Conservation (phyloP, 139 green algal species). For the Spirogloea muscicola region DNA sequence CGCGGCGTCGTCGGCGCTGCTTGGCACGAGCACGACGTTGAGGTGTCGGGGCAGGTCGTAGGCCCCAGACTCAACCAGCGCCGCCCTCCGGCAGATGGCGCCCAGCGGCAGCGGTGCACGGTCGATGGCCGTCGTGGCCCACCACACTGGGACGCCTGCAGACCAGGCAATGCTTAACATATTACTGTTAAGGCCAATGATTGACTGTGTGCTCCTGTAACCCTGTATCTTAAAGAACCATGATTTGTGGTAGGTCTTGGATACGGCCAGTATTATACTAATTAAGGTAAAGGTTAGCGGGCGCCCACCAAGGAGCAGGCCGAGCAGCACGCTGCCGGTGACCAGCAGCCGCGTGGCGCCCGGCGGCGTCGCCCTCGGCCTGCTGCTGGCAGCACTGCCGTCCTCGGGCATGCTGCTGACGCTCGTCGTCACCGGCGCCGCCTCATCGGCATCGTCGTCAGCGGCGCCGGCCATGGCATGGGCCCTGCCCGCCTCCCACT, state of each 20-base stretch:
- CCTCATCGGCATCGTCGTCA: too few species aligned
- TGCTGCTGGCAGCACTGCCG: too few species aligned
- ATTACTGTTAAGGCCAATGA: neutral
- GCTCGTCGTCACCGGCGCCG: too few species aligned
- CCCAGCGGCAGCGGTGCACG: neutral
- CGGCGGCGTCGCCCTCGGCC: too few species aligned
- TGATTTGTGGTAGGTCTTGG: neutral
- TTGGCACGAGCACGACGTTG: neutral
- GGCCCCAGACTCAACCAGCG: neutral
- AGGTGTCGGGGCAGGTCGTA: neutral
- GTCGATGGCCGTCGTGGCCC: slow-evolving; percentile 3
- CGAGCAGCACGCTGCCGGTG: neutral
- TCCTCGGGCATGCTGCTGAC: too few species aligned
- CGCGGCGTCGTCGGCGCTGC: neutral
- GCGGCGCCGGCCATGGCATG: too few species aligned
- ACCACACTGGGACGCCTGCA: slow-evolving; percentile 25
- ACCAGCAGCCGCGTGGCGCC: neutral
- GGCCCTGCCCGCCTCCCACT: too few species aligned
- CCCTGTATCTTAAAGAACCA: neutral
- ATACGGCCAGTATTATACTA: neutral
- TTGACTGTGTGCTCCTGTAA: neutral
- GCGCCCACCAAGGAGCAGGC: neutral
- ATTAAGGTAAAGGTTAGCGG: neutral
- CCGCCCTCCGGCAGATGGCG: neutral
- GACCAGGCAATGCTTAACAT: neutral